Conservation (phyloP, 306 rosid species). For the Hippophae rhamnoides region DNA sequence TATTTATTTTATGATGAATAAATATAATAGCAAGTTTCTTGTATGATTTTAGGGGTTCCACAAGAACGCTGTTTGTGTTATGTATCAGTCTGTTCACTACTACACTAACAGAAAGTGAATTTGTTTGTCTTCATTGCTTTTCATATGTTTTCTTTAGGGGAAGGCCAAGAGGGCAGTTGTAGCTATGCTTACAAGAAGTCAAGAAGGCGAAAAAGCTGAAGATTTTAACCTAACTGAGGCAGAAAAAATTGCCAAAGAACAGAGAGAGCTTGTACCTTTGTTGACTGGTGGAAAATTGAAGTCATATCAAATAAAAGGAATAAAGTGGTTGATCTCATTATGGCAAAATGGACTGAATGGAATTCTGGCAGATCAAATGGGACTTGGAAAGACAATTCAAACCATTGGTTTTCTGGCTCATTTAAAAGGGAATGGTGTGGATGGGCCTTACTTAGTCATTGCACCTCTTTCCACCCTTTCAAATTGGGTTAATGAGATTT, state of each 20-base stretch:
- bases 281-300: slow-evolving; percentile 84
- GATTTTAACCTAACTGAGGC: slow-evolving; percentile 56
- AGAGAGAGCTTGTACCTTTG: slow-evolving; percentile 74
- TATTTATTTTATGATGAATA: too few relatives aligned
- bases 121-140: not conserved
- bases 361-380: slow-evolving; percentile 99
- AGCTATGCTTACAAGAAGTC: slow-evolving; percentile 85
- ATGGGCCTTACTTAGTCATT: slow-evolving; percentile 84
- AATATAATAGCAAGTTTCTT: too few relatives aligned
- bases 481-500: slow-evolving; percentile 76
- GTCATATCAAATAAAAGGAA: slow-evolving; percentile 83
- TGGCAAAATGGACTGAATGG: slow-evolving; percentile 99
- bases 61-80: too few relatives aligned
- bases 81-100: too few relatives aligned
- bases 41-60: too few relatives aligned
- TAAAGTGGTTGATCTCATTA: slow-evolving; percentile 93
- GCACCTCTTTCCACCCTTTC: slow-evolving; percentile 96
- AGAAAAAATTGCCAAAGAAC: slow-evolving; percentile 64
- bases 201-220: slow-evolving; percentile 49
- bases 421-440: slow-evolving; percentile 70
- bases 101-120: too few relatives aligned
- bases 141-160: slow-evolving; percentile 27
- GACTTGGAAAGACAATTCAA: slow-evolving; percentile 98
- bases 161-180: slow-evolving; percentile 89
- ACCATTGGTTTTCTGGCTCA: slow-evolving; percentile 87